These are phyloP conservation scores for Sphagnum tenellum DNA, from an alignment of 225 moss, liverwort and hornwort genomes.

Conservation along the genomic window DNA sequence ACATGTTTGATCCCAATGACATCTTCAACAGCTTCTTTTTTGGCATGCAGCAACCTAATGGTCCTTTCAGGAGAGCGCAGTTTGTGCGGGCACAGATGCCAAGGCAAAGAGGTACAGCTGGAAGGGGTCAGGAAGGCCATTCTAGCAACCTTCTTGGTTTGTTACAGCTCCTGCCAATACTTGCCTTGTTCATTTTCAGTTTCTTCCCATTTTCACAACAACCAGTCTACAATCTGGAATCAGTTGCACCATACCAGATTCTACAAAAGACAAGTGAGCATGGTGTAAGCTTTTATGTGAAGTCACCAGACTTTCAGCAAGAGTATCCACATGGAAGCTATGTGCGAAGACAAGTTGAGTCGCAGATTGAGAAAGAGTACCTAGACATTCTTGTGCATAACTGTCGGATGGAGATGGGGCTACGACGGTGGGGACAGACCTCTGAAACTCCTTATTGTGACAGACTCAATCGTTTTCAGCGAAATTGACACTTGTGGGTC, in stretches of 20 bases:
- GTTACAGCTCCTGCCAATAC: slow-evolving; percentile 84
- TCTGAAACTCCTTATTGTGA: slow-evolving; percentile 84
- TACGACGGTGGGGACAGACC: slow-evolving; percentile 78
- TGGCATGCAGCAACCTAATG: slow-evolving; percentile 79
- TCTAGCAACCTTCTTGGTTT: slow-evolving; percentile 64
- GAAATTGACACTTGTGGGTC: slow-evolving; percentile 3
- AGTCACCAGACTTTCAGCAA: slow-evolving; percentile 62
- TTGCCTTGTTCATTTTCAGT: slow-evolving; percentile 85
- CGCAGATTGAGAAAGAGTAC: slow-evolving; percentile 84
- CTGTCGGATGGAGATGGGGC: slow-evolving; percentile 84
- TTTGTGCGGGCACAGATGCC: slow-evolving; percentile 48
- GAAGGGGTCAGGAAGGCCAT: slow-evolving; percentile 28
- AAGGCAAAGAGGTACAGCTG: slow-evolving; percentile 26
- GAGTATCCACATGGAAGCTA: slow-evolving; percentile 80
- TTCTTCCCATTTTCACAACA: slow-evolving; percentile 81
- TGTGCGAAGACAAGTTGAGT: slow-evolving; percentile 67
- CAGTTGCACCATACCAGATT: slow-evolving; percentile 65
- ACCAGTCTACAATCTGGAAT: slow-evolving; percentile 84
- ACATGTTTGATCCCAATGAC: slow-evolving; percentile 88
- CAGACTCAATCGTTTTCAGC: slow-evolving; percentile 69
- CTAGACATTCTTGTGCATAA: slow-evolving; percentile 89
- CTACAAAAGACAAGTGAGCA: slow-evolving; percentile 74
- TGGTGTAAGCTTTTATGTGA: slow-evolving; percentile 80
- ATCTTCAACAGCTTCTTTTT: slow-evolving; percentile 98
- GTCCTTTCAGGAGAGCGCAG: slow-evolving; percentile 66